Conservation (phyloP, 2,329 filamentous ascomycete species). For the Massarina eburnea region DNA sequence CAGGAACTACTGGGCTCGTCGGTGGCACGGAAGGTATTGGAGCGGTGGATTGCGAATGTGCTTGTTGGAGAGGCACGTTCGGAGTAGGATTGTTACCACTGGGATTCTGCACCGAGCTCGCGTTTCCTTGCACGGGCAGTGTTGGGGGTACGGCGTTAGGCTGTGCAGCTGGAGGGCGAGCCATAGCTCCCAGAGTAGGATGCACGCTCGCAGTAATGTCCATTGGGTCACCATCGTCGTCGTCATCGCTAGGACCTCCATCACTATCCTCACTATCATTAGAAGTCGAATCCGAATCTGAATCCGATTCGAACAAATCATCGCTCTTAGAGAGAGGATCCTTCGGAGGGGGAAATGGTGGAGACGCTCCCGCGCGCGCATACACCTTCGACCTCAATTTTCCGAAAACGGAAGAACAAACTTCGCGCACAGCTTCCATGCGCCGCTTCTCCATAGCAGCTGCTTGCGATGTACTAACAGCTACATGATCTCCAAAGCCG, state of each 20-base stretch:
- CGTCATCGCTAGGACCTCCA: slow-evolving; percentile 5
- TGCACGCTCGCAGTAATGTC: background rate
- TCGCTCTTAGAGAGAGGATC: background rate
- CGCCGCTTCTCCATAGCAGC: slow-evolving; percentile 1
- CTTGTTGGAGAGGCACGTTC: background rate
- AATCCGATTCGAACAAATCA: background rate
- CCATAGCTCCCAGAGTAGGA: background rate
- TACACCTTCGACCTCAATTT: slow-evolving; percentile 25
- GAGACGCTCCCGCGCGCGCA: background rate
- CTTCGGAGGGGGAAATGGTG: background rate
- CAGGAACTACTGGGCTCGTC: background rate
- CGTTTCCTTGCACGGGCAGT: background rate
- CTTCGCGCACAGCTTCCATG: slow-evolving; percentile 14
- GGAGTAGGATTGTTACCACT: background rate
- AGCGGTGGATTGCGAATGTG: too few relatives aligned
- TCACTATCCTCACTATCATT: slow-evolving; percentile 4
- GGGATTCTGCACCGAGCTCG: background rate
- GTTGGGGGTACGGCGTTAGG: background rate
- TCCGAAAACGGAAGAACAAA: slow-evolving; percentile 20
- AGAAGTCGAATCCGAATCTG: background rate
- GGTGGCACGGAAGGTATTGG: too few relatives aligned
- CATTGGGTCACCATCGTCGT: background rate
- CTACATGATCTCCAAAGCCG: slow-evolving; percentile 8
- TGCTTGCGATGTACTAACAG: slow-evolving; percentile 11
- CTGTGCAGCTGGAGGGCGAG: background rate